These are phyloP conservation scores for Amanita inopinata DNA, from an alignment of 768 basidiomycete genomes.

Conservation along the genomic window DNA sequence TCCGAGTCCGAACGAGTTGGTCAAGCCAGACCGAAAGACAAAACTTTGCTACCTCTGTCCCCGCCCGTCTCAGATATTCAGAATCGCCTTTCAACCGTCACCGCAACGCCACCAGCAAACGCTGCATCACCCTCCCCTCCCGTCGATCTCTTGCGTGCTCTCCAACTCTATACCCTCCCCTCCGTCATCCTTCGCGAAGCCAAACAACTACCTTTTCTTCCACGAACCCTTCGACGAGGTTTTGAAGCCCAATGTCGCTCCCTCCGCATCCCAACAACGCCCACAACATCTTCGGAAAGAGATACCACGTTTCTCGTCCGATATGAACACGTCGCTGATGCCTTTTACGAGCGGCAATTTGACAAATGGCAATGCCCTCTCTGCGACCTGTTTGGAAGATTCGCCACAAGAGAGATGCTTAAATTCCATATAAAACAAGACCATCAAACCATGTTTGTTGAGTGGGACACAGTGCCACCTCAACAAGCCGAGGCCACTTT, in stretches of 20 bases:
- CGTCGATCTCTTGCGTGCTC: conserved; percentile 23
- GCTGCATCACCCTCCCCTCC: conserved; percentile 17
- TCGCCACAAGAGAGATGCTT: conserved; percentile 19
- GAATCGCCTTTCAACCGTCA: conserved; percentile 13
- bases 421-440: conserved; percentile 19
- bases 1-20: background rate
- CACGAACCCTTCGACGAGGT: conserved; percentile 37
- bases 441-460: conserved; percentile 16
- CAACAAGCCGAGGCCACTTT: too few species aligned
- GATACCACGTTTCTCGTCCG: conserved; percentile 17
- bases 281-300: conserved; percentile 13
- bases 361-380: conserved; percentile 18
- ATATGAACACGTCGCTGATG: conserved; percentile 15
- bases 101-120: background rate
- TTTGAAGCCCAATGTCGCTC: conserved; percentile 35
- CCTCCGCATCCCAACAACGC: conserved; percentile 23
- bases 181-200: conserved; percentile 27
- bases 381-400: conserved; percentile 16
- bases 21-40: conserved; percentile 9
- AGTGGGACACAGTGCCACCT: conserved; percentile 17
- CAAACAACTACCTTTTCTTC: conserved; percentile 44
- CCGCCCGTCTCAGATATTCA: background rate
- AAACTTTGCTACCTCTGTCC: too few species aligned
- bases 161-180: conserved; percentile 23
- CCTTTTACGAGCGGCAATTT: conserved; percentile 2